A percentile compares a stretch with the other conserved stretches of the same genome.
Evolutionary conservation across 805 yeast species (phyloP).

Genomic region (Kregervanrija delftensis): DNA sequence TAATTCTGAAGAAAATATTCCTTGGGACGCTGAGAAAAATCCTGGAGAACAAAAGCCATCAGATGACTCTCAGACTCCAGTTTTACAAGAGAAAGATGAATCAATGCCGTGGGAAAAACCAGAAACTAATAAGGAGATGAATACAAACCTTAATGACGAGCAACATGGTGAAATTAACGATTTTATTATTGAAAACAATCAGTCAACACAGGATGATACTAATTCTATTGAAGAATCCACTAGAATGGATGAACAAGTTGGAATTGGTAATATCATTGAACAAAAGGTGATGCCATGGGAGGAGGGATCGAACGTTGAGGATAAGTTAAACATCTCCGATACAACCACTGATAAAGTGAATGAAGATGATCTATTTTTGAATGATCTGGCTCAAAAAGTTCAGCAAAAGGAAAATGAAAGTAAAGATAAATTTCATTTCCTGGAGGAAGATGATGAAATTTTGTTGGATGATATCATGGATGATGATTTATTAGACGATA

Average conservation of each 20-base stretch:
- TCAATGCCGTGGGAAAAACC: conserved; percentile 15
- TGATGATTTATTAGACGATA: conserved; percentile 31
- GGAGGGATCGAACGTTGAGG: background rate
- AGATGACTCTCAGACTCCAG: too few species aligned
- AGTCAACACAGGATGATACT: too few species aligned
- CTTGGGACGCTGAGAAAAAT: conserved; percentile 4
- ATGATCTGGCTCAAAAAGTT: conserved; percentile 2
- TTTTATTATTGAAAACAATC: too few species aligned
- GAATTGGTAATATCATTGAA: too few species aligned
- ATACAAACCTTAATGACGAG: too few species aligned
- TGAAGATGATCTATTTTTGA: conserved; percentile 9
- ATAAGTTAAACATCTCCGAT: background rate
- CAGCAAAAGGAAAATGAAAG: background rate
- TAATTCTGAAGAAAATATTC: background rate
- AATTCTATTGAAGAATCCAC: too few species aligned
- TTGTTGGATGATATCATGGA: conserved; percentile 30
- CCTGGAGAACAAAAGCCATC: too few species aligned
- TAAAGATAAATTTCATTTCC: conserved; percentile 21
- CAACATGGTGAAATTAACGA: too few species aligned
- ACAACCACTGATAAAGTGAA: background rate
- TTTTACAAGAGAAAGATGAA: background rate
- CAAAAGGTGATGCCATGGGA: background rate
- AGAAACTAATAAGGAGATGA: background rate
- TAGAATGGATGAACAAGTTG: too few species aligned
- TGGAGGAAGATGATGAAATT: conserved; percentile 39